Conservation (phyloP, 257 asterid genomes). For the Solanum medicagineum region DNA sequence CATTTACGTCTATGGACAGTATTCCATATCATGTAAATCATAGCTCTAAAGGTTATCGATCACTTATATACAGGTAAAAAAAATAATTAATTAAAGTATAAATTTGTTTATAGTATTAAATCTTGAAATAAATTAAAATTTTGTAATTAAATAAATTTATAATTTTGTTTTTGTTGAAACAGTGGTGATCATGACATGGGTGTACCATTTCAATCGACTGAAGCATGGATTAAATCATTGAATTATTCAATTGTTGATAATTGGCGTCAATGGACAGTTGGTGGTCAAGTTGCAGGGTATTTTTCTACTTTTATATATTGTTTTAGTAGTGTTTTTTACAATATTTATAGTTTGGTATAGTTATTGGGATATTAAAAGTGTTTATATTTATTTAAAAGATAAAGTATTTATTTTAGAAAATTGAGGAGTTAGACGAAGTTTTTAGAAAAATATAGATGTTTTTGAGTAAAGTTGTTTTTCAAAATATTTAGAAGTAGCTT, state of each 20-base stretch:
- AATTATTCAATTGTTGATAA: conserved; percentile 20
- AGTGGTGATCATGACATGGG: conserved; percentile 37
- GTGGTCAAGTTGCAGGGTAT: conserved; percentile 32
- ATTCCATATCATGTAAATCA: background rate
- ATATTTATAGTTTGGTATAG: too few species aligned
- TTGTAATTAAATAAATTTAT: background rate
- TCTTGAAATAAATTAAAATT: background rate
- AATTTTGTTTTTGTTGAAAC: background rate
- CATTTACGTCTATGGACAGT: background rate
- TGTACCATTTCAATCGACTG: conserved; percentile 23
- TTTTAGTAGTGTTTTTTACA: background rate
- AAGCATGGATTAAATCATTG: conserved; percentile 36
- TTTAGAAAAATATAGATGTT: too few species aligned
- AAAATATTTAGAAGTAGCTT: too few species aligned
- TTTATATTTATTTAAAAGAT: too few species aligned
- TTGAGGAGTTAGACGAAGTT: background rate
- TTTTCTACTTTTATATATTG: background rate
- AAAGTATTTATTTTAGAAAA: too few species aligned
- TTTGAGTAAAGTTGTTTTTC: background rate
- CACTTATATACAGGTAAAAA: conserved; percentile 3
- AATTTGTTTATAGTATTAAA: background rate
- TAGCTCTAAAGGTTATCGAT: conserved; percentile 1
- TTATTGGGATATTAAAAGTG: too few species aligned
- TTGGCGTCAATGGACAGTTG: conserved; percentile 34
- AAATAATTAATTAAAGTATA: background rate